Evolutionary conservation across 2,329 filamentous ascomycete genomes (phyloP).

Genomic region (Fusarium coffeatum): DNA sequence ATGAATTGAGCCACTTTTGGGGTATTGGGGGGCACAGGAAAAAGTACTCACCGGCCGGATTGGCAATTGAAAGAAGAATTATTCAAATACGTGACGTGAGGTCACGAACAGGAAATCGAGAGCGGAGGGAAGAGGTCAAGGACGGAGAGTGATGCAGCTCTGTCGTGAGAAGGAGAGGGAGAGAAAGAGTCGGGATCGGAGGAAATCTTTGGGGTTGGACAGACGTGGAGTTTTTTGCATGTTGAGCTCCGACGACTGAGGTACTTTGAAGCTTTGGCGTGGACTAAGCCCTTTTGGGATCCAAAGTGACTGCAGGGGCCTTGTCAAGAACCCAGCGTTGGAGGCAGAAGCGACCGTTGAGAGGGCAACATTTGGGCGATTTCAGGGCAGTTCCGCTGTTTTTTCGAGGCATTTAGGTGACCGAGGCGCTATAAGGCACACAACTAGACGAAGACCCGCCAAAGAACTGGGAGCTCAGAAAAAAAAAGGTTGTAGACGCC

Average conservation of each 20-base stretch:
- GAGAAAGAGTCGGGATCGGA: constrained; percentile 49
- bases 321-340: constrained; percentile 24
- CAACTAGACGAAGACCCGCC: constrained; percentile 25
- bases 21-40: constrained; percentile 2
- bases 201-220: constrained; percentile 53
- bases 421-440: constrained; percentile 17
- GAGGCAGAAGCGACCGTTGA: constrained; percentile 33
- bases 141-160: constrained; percentile 43
- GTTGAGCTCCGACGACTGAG: constrained; percentile 56
- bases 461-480: constrained; percentile 22
- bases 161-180: constrained; percentile 51
- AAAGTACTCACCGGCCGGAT: constrained; percentile 41
- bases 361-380: constrained; percentile 24
- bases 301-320: constrained; percentile 33
- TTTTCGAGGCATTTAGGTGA: constrained; percentile 20
- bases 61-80: constrained; percentile 41
- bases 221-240: constrained; percentile 54
- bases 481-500: constrained; percentile 30
- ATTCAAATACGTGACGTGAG: constrained; percentile 39
- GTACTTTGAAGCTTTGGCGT: constrained; percentile 50
- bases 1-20: constrained; percentile 33
- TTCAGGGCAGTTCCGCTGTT: constrained; percentile 13
- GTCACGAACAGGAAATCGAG: constrained; percentile 35
- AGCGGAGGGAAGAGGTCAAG: constrained; percentile 33
- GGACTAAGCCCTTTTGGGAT: constrained; percentile 43